Evolutionary conservation across 148 eudicot species (phyloP).

Genomic region (Rhododendron molle): DNA sequence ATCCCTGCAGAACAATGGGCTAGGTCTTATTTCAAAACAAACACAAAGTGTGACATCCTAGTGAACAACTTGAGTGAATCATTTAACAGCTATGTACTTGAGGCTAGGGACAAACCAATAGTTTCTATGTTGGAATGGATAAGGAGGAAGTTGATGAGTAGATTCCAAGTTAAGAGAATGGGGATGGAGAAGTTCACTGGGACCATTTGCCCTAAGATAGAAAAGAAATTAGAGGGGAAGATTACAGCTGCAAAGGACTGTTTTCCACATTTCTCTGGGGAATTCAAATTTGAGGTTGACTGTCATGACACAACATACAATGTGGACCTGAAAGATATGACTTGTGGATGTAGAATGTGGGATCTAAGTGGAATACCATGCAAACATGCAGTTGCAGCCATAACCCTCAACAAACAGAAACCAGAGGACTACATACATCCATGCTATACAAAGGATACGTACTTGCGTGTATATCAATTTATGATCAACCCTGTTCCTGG

Average conservation of each 20-base stretch:
- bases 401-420: not conserved
- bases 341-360: slow-evolving; percentile 3
- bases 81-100: not conserved
- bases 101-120: not conserved
- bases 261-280: not conserved
- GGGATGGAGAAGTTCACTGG: not conserved
- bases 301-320: not conserved
- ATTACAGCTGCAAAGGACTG: not conserved
- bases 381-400: slow-evolving; percentile 1
- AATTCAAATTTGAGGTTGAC: not conserved
- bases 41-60: not conserved
- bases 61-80: slow-evolving; percentile 7
- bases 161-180: not conserved
- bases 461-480: not conserved
- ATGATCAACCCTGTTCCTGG: not conserved
- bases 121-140: not conserved
- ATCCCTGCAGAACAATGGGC: not conserved
- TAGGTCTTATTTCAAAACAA: not conserved
- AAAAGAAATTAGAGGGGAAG: not conserved
- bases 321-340: not conserved
- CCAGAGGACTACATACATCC: not conserved
- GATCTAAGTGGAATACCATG: not conserved
- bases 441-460: not conserved
- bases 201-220: not conserved
- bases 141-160: not conserved